Evolutionary conservation across 768 basidiomycete genomes (phyloP).

Genomic region (Ramaria rubella): DNA sequence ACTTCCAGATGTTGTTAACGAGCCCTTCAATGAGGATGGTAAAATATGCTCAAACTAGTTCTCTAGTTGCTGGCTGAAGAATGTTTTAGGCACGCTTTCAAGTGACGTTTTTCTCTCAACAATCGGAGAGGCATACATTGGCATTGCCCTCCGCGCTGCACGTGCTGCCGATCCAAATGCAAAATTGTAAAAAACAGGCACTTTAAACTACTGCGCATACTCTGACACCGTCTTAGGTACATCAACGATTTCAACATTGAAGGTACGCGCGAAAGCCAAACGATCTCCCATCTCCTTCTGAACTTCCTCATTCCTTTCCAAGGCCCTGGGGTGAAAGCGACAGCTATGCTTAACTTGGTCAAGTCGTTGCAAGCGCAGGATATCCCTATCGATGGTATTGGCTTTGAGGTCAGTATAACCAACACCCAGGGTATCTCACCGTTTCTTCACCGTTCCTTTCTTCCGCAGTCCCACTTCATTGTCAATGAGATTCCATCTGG

Average conservation of each 20-base stretch:
- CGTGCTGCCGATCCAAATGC: conserved; percentile 47
- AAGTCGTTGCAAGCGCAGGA: conserved; percentile 40
- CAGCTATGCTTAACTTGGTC: conserved; percentile 49
- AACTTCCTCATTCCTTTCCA: too few species aligned
- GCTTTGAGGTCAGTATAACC: conserved; percentile 42
- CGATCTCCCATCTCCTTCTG: too few species aligned
- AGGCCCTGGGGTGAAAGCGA: conserved; percentile 40
- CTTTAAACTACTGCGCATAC: too few species aligned
- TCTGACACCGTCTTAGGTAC: too few species aligned
- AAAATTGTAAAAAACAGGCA: conserved; percentile 44
- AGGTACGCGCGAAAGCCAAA: too few species aligned
- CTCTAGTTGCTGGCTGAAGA: too few species aligned
- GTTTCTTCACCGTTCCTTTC: neutral
- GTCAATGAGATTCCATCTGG: conserved; percentile 48
- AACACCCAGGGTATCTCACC: neutral
- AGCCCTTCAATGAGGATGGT: conserved; percentile 54
- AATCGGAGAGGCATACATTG: conserved; percentile 42
- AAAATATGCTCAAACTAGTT: neutral
- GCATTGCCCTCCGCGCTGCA: conserved; percentile 46
- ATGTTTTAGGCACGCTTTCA: conserved; percentile 38
- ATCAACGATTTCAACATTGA: conserved; percentile 35
- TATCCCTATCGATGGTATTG: conserved; percentile 55
- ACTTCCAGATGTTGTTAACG: conserved; percentile 50
- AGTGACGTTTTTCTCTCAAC: conserved; percentile 46
- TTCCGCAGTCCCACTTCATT: conserved; percentile 35